These are phyloP conservation scores for Macadamia tetraphylla DNA, from an alignment of 164 flowering plant species.

Conservation along the genomic window DNA sequence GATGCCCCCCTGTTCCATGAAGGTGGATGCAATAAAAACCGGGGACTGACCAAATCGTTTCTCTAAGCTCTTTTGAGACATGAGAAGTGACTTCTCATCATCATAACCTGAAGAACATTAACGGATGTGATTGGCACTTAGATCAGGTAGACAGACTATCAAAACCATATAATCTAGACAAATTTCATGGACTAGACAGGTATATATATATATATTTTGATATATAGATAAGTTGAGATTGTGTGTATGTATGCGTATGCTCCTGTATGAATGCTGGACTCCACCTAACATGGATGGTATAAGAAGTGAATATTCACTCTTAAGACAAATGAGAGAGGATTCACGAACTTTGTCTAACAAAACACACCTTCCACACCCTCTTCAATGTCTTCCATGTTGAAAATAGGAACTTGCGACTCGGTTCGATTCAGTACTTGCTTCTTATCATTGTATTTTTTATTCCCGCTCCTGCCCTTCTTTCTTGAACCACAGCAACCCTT, in stretches of 20 bases:
- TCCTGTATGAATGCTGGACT: no score
- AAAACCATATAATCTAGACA: no score
- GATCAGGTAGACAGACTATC: neutral
- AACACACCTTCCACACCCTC: slow-evolving; percentile 87
- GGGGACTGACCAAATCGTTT: slow-evolving; percentile 97
- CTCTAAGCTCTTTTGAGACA: slow-evolving; percentile 96
- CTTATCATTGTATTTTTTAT: slow-evolving; percentile 71
- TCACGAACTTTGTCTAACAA: neutral
- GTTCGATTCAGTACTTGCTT: slow-evolving; percentile 66
- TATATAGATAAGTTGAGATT: no score
- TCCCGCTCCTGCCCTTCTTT: slow-evolving; percentile 64
- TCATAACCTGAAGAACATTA: slow-evolving; percentile 64
- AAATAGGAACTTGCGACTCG: slow-evolving; percentile 81
- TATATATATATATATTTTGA: no score
- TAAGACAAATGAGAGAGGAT: neutral
- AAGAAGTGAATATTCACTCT: neutral
- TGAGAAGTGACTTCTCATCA: slow-evolving; percentile 84
- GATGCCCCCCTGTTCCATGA: slow-evolving; percentile 94
- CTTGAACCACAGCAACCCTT: slow-evolving; percentile 91
- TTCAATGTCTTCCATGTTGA: slow-evolving; percentile 91
- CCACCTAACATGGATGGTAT: neutral
- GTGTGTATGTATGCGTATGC: neutral
- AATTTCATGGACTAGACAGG: no score
- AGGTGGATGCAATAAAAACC: slow-evolving; percentile 91
- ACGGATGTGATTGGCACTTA: neutral